phyloP scores from a whole-genome alignment of 306 rosid species.

The Gastrolobium villosum region DNA sequence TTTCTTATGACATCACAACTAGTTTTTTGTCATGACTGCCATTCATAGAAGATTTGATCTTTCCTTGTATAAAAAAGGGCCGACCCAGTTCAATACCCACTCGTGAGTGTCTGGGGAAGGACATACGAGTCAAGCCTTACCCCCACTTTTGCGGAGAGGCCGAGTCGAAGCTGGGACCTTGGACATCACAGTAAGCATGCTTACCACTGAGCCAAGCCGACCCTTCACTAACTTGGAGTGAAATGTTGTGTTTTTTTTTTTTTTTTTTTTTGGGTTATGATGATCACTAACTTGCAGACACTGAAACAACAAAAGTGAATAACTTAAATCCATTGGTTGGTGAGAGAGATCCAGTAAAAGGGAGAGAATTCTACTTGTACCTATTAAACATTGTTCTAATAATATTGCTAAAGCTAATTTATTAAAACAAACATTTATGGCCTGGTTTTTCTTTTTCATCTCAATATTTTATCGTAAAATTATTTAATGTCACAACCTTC shows the following conservation, averaged over 20 bases:
- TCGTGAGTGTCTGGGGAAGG: too few relatives aligned
- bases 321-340: constrained; percentile 8
- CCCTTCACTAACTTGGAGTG: too few relatives aligned
- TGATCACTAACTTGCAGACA: not conserved
- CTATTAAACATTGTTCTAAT: constrained; percentile 1
- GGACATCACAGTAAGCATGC: too few relatives aligned
- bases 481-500: constrained; percentile 9
- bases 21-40: not conserved
- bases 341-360: not conserved
- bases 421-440: not conserved
- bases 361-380: not conserved
- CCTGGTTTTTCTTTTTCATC: constrained; percentile 9
- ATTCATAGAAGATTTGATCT: constrained; percentile 3
- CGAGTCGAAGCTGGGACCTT: too few relatives aligned
- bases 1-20: not conserved
- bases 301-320: not conserved
- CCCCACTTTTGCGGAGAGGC: too few relatives aligned
- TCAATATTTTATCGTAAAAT: not conserved
- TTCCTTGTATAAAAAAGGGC: not conserved
- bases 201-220: too few relatives aligned
- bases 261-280: not conserved
- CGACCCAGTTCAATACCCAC: too few relatives aligned
- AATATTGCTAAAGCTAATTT: constrained; percentile 1
- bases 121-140: too few relatives aligned
- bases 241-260: constrained; percentile 7